Conservation (phyloP, 495 filamentous ascomycete species). For the Cryomyces antarcticus region DNA sequence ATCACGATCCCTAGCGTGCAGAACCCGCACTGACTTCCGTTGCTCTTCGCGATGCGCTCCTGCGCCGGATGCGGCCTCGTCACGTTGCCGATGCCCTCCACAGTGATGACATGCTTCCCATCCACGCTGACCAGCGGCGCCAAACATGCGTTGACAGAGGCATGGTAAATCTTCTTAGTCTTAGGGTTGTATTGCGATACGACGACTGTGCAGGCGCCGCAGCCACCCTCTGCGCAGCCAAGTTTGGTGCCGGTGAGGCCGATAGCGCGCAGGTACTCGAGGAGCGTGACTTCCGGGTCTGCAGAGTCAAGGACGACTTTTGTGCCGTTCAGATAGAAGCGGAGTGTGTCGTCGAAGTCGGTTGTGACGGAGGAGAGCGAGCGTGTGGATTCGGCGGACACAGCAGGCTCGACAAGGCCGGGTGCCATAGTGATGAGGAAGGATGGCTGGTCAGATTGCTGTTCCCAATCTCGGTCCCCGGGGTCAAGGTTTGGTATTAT, state of each 20-base stretch:
- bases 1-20: constrained; percentile 97
- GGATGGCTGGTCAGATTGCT: no score
- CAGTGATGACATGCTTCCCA: constrained; percentile 94
- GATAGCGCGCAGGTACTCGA: constrained; percentile 81
- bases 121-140: constrained; percentile 83
- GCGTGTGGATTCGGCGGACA: constrained; percentile 21
- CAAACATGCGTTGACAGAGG: constrained; percentile 83
- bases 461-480: no score
- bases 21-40: constrained; percentile 53
- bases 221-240: constrained; percentile 86
- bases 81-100: constrained; percentile 88
- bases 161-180: constrained; percentile 75
- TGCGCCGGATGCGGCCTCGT: constrained; percentile 78
- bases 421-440: constrained; percentile 31
- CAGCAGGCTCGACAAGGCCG: constrained; percentile 32
- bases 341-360: constrained; percentile 36
- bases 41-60: constrained; percentile 65
- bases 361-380: constrained; percentile 36
- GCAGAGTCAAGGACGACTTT: constrained; percentile 57
- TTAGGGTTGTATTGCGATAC: constrained; percentile 85
- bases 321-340: constrained; percentile 93
- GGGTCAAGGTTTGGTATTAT: no score
- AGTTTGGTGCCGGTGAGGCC: constrained; percentile 50
- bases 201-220: constrained; percentile 91
- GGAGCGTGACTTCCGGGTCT: constrained; percentile 78